Base-by-base conservation (phyloP, 2,329 filamentous ascomycete species). In the Cyanodermella asteris region DNA sequence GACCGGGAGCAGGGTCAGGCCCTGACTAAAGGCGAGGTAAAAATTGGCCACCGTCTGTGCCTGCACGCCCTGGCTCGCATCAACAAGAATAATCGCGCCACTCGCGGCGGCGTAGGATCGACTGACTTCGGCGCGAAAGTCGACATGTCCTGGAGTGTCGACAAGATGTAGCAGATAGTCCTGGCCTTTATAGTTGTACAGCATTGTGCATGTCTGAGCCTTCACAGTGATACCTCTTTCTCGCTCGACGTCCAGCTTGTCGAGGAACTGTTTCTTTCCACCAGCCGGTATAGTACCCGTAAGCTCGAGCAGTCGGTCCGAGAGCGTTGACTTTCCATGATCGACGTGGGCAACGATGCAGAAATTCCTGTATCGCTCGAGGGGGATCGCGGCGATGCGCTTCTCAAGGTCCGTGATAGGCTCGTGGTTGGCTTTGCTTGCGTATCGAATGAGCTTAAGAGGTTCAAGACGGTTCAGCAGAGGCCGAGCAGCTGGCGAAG, bases 261-360 rank as follows among this genome's bases (percentile, higher is more conserved):
- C 87, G 34, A 97, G 58, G 33, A 94, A 78, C 57, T 97, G 87
- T 53, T 91, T 91, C 47, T 93, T 91, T 24, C 63, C 61, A 30
- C 80, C 81, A 0, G 76, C 64, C 38, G 76, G 56, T 34, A 97
- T 94, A 5, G 84, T 94, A 12, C 87, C 84, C 1, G 87, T 97
- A 34, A 90, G 59, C 57, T 97, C 87, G 33, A 97, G 64, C 27
- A 97, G 56, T 3, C 87, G 73, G 43, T 97, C 87, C 36, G 74
- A 84, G 26, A 97, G 68, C 4, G 87, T 97, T 44, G 77, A 91
- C 52, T 97, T 97, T 41, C 87, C 87, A 68, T 97, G 87, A 47
- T 97, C 87, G 44, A 97, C 90, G 47, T 97, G 87, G 7, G 87
- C 87, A 25, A 97, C 84, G 41, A 97, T 94, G 51, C 87, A 97